Conservation (phyloP, 83 land plant species). For the Picea mariana region DNA sequence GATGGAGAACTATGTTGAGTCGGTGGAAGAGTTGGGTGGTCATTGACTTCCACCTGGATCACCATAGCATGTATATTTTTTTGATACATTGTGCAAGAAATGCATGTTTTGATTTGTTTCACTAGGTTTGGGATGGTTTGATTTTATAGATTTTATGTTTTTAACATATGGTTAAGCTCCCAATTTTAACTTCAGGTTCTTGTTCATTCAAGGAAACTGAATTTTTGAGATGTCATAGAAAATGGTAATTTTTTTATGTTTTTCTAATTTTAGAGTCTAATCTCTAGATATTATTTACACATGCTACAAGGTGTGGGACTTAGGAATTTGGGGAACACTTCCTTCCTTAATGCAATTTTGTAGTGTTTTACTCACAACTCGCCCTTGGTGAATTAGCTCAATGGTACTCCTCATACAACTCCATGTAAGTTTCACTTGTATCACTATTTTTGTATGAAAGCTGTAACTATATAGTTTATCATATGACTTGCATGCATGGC, state of each 20-base stretch:
- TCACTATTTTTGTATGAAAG: too few relatives aligned
- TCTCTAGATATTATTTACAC: background rate
- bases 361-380: conserved; percentile 49
- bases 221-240: too few relatives aligned
- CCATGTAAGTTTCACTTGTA: conserved; percentile 19
- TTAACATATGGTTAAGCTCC: background rate
- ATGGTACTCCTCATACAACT: conserved; percentile 5
- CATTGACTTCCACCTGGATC: too few relatives aligned
- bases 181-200: too few relatives aligned
- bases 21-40: too few relatives aligned
- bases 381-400: conserved; percentile 33
- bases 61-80: too few relatives aligned
- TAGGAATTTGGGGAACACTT: conserved; percentile 53
- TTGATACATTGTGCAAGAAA: too few relatives aligned
- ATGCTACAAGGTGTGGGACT: conserved; percentile 44
- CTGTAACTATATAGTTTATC: background rate
- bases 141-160: background rate
- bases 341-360: conserved; percentile 32
- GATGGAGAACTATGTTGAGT: too few relatives aligned
- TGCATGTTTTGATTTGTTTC: too few relatives aligned
- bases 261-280: background rate
- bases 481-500: background rate
- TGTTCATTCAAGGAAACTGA: too few relatives aligned
- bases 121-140: background rate
- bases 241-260: too few relatives aligned